Evolutionary conservation across 345 rosid species (phyloP), one percentile per base, ranked within the genome.

Genomic region (Melaleuca alternifolia): DNA sequence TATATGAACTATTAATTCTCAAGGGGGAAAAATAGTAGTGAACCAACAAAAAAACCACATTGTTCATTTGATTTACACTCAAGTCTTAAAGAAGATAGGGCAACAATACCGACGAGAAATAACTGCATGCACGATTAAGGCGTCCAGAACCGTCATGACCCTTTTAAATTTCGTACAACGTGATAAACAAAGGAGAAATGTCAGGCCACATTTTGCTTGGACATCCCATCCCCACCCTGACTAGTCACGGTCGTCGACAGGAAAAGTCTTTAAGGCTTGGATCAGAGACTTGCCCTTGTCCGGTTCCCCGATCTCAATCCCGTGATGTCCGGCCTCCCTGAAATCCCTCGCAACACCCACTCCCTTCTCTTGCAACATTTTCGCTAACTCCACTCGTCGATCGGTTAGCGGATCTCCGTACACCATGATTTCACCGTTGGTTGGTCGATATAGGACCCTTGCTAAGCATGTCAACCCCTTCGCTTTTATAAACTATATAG

Each of bases 321-420:
- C 91, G 81, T 92, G 93, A 83, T 10, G 87, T n/a, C 90, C 92
- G 41, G 94, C 94, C 6, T 37, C 90, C 30, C 18, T 51, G 28
- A 87, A 94, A 5, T 56, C 77, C 26, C 85, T 86, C 57, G 18
- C 89, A 28, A 93, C 94, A 6, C 87, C 41, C 0, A 92, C 54
- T 1, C 96, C 95, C 12, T 89, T 92, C 77, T 84, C 89, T 65
- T 89, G 88, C 93, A 93, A 86, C 86, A 92, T 18, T 84, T 86
- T 84, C 44, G 71, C 89, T 6, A 93, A 2, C 53, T 88, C 92
- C 28, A 77, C 85, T 91, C 92, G 94, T 24, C 93, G 92, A 86
- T 93, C 95, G 3, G 93, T 23, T 46, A 94, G 71, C 6, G 94
- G 94, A 86, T 95, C 95, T 21, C 87, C 90, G 87, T 87, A 50